phyloP scores from a whole-genome alignment of 805 yeast species.

The Saccharomycopsis microspora region DNA sequence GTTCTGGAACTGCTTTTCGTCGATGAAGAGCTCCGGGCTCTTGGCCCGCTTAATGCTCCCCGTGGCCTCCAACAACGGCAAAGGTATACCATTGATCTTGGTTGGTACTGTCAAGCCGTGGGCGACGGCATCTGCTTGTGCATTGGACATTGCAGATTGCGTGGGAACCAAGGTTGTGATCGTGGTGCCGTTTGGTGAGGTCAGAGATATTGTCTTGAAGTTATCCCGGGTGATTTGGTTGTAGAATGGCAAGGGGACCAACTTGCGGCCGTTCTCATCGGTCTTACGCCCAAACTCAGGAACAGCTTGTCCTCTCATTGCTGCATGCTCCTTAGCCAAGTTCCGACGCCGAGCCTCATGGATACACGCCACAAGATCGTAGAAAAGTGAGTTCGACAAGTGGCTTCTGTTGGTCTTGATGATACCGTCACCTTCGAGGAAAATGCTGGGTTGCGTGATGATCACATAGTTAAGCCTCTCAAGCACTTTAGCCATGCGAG shows the following conservation, averaged over 20 bases:
- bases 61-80: constrained; percentile 66
- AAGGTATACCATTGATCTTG: constrained; percentile 59
- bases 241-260: constrained; percentile 78
- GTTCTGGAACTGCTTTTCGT: neutral
- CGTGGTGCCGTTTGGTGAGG: constrained; percentile 89
- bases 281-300: constrained; percentile 15
- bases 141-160: constrained; percentile 56
- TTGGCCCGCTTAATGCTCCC: constrained; percentile 39
- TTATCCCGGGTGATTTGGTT: constrained; percentile 85
- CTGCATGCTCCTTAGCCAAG: constrained; percentile 25
- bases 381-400: constrained; percentile 79
- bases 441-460: constrained; percentile 77
- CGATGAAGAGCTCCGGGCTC: neutral
- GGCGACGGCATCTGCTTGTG: constrained; percentile 45
- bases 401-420: constrained; percentile 87
- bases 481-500: constrained; percentile 81
- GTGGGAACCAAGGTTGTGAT: constrained; percentile 85
- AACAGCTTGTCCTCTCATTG: constrained; percentile 2
- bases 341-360: constrained; percentile 84
- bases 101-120: constrained; percentile 42
- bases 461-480: constrained; percentile 82
- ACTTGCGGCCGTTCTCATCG: constrained; percentile 24
- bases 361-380: constrained; percentile 87
- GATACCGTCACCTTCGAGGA: constrained; percentile 48
- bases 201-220: constrained; percentile 72